A percentile compares a stretch with the other conserved stretches of the same genome.
Evolutionary conservation across 2,329 filamentous ascomycete species (phyloP).

Genomic region (Penicillium freii): DNA sequence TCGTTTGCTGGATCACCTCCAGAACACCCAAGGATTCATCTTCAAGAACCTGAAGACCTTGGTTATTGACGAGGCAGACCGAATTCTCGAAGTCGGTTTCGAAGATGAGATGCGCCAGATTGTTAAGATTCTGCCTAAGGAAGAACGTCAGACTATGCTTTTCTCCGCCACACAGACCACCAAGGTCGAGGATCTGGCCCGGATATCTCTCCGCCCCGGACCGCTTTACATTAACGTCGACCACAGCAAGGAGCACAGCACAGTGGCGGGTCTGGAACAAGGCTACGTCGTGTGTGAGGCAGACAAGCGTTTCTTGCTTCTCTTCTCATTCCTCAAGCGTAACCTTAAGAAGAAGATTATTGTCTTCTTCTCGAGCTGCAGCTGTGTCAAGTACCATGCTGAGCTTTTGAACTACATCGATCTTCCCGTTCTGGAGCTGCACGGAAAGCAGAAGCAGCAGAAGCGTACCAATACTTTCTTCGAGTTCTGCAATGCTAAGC

Average conservation of each 20-base stretch:
- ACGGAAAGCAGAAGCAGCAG: conserved; percentile 97
- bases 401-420: conserved; percentile 98
- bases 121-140: conserved; percentile 85
- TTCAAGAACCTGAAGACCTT: conserved; percentile 93
- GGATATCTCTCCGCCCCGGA: conserved; percentile 86
- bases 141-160: conserved; percentile 91
- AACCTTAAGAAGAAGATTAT: conserved; percentile 96
- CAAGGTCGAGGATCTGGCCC: conserved; percentile 93
- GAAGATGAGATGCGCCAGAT: conserved; percentile 98
- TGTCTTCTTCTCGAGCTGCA: conserved; percentile 91
- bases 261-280: conserved; percentile 90
- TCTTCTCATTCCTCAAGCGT: conserved; percentile 91
- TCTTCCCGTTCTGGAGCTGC: conserved; percentile 78
- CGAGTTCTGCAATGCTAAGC: conserved; percentile 83
- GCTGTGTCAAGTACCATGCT: conserved; percentile 92
- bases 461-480: conserved; percentile 99
- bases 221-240: conserved; percentile 98
- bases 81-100: conserved; percentile 95
- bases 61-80: conserved; percentile 94
- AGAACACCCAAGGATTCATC: conserved; percentile 83
- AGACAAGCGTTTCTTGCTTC: conserved; percentile 86
- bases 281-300: conserved; percentile 93
- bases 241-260: conserved; percentile 81
- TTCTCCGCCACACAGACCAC: conserved; percentile 98
- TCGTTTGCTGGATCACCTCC: conserved; percentile 86